phyloP scores from a whole-genome alignment of 78 protist species.

The Cavenderia fasciculata region DNA sequence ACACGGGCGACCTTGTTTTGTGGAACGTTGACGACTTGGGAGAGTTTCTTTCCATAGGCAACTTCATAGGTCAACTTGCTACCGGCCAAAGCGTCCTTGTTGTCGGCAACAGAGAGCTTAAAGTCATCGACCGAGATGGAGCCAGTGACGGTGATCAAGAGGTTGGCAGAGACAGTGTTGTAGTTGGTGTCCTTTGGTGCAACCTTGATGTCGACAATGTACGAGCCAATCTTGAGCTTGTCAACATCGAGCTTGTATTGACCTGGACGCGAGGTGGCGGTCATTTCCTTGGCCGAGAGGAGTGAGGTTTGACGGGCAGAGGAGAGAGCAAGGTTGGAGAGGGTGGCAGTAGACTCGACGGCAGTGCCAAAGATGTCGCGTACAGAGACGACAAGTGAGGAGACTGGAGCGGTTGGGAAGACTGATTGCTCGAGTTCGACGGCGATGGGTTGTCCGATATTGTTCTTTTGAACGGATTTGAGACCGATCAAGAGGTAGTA shows the following conservation, averaged over 20 bases:
- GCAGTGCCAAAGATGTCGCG: slow-evolving; percentile 20
- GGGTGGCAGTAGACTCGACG: neutral
- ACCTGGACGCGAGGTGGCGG: neutral
- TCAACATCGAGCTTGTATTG: neutral
- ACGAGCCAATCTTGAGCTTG: slow-evolving; percentile 36
- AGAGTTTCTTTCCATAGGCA: slow-evolving; percentile 8
- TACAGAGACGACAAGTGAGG: neutral
- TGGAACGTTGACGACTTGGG: neutral
- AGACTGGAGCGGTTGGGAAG: neutral
- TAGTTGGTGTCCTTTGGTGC: neutral
- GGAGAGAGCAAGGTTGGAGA: neutral
- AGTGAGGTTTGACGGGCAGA: slow-evolving; percentile 25
- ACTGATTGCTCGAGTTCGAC: neutral
- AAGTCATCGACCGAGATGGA: slow-evolving; percentile 12
- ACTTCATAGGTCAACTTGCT: neutral
- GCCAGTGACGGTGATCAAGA: slow-evolving; percentile 27
- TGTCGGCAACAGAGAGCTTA: slow-evolving; percentile 24
- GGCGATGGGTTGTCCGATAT: slow-evolving; percentile 23
- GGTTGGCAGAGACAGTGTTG: slow-evolving; percentile 6
- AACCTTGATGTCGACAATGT: slow-evolving; percentile 25
- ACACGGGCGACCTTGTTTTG: neutral
- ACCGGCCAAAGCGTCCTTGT: neutral
- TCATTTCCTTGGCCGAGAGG: slow-evolving; percentile 5
- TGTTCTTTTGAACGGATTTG: slow-evolving; percentile 34
- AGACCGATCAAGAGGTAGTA: slow-evolving; percentile 37